Base-by-base conservation (phyloP, 371 early-diverging fungal genomes). In the Mortierella sp. region DNA sequence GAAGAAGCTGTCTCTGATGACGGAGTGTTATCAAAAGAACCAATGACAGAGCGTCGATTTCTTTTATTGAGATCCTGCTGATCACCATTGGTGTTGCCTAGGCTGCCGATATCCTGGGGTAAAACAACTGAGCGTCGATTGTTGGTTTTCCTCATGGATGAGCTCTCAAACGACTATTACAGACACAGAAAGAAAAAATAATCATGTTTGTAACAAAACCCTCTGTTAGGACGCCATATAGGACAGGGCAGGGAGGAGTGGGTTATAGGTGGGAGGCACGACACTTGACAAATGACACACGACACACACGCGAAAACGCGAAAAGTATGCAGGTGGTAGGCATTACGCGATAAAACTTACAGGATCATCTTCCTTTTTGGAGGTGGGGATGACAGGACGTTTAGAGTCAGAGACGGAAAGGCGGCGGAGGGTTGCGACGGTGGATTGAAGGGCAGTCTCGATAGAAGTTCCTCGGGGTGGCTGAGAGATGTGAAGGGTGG, bases 371-470 rank as follows among this genome's bases (percentile, higher is more conserved):
- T 74, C 70, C 63, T 65, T 77, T 53, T 62, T 58, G 53, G 58
- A 28, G 13, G 53, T 21, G 45, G 70, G 67, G 55, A 74, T 63
- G 8, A 60, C 40, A 24, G 81, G 76, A 22, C 76, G 68, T 48
- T 75, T 81, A 8, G 69, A 66, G 59, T 81, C 81, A 5, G 81
- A 81, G 48, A 81, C 69, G 2, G 81, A 81, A 22, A 81, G 81
- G 36, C 81, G 81, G 22, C 81, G 81, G 32, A 81, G 67, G 7
- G 81, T 81, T 11, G 81, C 81, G n/a, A 81, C 81, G 28, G 81
- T 81, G 45, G 76, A 75, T 21, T 81, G 81, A 16, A 81, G 72
- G 2, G 81, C 81, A 40, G 63, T 75, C 24, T 75, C 76, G 33
- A 81, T 81, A 38, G 68, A 69, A 0, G 76, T 81, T 7, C 81